Percentiles rank a stretch among this genome's conserved stretches.
These are phyloP conservation scores for Didymella glomerata DNA, from an alignment of 2,329 filamentous ascomycete species.

Conservation along the genomic window DNA sequence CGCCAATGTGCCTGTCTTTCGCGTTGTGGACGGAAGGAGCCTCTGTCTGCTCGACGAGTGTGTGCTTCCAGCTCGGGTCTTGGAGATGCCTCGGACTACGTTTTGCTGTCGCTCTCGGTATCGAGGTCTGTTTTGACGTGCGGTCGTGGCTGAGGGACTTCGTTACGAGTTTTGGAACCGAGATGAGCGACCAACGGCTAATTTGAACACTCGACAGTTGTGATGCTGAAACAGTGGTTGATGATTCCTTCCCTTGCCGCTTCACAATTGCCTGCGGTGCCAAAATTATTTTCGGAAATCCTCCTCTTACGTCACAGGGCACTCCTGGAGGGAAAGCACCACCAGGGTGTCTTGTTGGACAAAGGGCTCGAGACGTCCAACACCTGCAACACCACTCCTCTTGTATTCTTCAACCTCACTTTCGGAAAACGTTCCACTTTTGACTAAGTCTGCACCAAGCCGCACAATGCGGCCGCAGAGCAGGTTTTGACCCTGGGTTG, in stretches of 20 bases:
- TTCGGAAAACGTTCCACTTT: conserved; percentile 14
- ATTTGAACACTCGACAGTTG: neutral
- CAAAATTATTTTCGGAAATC: conserved; percentile 1
- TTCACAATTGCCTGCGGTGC: neutral
- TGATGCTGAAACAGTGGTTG: neutral
- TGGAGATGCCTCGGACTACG: neutral
- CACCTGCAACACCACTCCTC: conserved; percentile 7
- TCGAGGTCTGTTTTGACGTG: neutral
- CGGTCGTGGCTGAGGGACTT: neutral
- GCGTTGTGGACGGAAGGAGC: neutral
- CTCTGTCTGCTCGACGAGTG: neutral
- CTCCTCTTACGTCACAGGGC: conserved; percentile 12
- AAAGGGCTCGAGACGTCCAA: conserved; percentile 8
- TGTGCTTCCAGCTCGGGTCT: neutral
- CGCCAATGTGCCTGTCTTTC: neutral
- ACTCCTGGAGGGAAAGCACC: conserved; percentile 17
- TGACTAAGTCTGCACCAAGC: conserved; percentile 22
- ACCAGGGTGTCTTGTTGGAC: conserved; percentile 9
- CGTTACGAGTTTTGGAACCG: neutral
- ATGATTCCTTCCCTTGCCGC: neutral
- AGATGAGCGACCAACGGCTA: neutral
- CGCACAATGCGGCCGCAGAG: conserved; percentile 8
- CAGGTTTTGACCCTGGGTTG: conserved; percentile 24
- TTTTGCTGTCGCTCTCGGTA: neutral
- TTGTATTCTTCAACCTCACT: conserved; percentile 7